Evolutionary conservation across 768 basidiomycete species (phyloP).

Genomic region (Podaxis carcinomalis): DNA sequence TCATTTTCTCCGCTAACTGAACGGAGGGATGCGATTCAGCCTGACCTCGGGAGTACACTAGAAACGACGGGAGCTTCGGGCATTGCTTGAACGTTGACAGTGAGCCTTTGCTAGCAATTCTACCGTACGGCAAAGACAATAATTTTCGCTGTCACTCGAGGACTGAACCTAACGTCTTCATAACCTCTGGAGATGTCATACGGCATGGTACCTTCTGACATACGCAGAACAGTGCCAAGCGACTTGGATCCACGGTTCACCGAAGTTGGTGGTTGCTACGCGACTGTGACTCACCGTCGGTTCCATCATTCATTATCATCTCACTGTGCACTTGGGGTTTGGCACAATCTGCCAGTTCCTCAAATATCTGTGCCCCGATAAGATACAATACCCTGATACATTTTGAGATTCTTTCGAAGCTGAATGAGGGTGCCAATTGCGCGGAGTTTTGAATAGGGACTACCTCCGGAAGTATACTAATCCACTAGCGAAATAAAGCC

Average conservation of each 20-base stretch:
- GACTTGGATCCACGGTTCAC: not conserved
- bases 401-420: not conserved
- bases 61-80: not conserved
- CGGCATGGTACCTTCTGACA: not conserved
- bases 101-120: not conserved
- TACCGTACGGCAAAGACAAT: not conserved
- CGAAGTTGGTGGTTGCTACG: conserved; percentile 6
- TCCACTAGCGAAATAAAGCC: not conserved
- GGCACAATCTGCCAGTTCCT: conserved; percentile 7
- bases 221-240: not conserved
- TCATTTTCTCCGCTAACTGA: not conserved
- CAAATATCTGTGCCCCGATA: not conserved
- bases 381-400: not conserved
- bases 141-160: conserved; percentile 11
- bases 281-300: not conserved
- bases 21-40: not conserved
- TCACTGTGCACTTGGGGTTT: not conserved
- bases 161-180: not conserved
- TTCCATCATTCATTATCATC: not conserved
- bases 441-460: not conserved
- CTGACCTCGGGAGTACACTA: not conserved
- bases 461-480: not conserved
- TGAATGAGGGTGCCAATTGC: not conserved
- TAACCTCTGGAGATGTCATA: not conserved
- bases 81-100: not conserved